A percentile compares a stretch with the other conserved stretches of the same genome.
Conservation (phyloP, 192 early-diverging fungal species). For the Backusella parvicylindrica region DNA sequence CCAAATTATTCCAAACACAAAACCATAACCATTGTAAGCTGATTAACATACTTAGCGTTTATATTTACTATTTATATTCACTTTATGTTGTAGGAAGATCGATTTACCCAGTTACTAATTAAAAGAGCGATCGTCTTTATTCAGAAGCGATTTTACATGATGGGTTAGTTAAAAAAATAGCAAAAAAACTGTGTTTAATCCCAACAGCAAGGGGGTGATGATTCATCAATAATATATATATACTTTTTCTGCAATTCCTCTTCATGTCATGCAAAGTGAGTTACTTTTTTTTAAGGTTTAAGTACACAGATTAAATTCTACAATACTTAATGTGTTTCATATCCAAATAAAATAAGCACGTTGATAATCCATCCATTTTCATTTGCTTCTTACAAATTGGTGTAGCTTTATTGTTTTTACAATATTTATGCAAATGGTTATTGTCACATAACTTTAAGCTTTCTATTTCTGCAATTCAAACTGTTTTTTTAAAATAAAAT, state of each 20-base stretch:
- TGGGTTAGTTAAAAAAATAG: neutral
- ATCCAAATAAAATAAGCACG: neutral
- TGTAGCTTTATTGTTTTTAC: neutral
- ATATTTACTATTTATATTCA: constrained; percentile 10
- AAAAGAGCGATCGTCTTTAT: constrained; percentile 23
- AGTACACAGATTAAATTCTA: neutral
- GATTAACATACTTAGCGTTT: neutral
- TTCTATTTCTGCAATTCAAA: too few species aligned
- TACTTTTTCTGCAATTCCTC: constrained; percentile 26
- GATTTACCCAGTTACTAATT: constrained; percentile 33
- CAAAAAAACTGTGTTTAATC: neutral
- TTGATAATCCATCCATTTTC: neutral
- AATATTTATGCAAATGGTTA: neutral
- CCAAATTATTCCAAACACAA: too few species aligned
- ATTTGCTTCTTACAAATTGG: neutral
- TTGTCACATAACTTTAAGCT: neutral
- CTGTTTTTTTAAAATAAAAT: too few species aligned
- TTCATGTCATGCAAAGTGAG: constrained; percentile 34
- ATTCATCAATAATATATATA: constrained; percentile 36
- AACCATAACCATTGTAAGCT: too few species aligned
- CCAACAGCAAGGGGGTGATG: constrained; percentile 31
- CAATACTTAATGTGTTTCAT: neutral
- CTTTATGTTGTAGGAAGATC: constrained; percentile 30
- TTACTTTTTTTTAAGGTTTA: neutral
- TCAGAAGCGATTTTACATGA: neutral